phyloP scores from a whole-genome alignment of 345 rosid species.

The Eutrema japonicum region DNA sequence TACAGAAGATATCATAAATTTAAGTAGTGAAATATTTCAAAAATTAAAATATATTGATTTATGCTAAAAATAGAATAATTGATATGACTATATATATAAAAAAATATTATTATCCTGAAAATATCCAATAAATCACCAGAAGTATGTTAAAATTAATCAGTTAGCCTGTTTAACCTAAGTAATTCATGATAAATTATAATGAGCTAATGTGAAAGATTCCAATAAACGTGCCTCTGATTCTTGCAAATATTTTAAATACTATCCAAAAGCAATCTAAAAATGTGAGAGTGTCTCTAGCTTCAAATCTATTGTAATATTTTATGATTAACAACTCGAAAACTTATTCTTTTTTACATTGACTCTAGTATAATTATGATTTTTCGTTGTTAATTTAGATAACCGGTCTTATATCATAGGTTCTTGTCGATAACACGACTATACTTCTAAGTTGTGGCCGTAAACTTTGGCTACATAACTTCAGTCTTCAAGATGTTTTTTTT shows the following conservation, averaged over 20 bases:
- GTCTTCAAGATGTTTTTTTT: constrained; percentile 2
- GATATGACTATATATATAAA: not conserved
- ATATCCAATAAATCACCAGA: not conserved
- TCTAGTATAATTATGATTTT: constrained; percentile 12
- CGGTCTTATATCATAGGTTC: constrained; percentile 3
- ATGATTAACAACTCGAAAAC: not conserved
- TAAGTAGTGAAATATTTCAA: not conserved
- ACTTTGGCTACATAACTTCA: constrained; percentile 11
- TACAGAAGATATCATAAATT: not conserved
- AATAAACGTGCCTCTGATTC: not conserved
- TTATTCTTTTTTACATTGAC: not conserved
- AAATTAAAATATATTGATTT: too few species aligned
- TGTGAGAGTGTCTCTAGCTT: not conserved
- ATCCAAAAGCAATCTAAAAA: not conserved
- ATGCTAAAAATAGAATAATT: not conserved
- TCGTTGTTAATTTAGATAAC: constrained; percentile 1
- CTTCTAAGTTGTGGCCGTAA: constrained; percentile 20
- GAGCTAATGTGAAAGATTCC: not conserved
- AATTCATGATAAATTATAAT: not conserved
- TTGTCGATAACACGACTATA: not conserved
- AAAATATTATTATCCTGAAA: not conserved
- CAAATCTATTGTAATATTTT: constrained; percentile 6
- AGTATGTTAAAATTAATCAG: not conserved
- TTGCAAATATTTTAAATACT: not conserved
- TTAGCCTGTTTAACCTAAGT: not conserved